Percentiles rank a stretch among this genome's conserved stretches.
Evolutionary conservation across 1,139 yeast genomes (phyloP).

Genomic region (Spathaspora jeffriesii): DNA sequence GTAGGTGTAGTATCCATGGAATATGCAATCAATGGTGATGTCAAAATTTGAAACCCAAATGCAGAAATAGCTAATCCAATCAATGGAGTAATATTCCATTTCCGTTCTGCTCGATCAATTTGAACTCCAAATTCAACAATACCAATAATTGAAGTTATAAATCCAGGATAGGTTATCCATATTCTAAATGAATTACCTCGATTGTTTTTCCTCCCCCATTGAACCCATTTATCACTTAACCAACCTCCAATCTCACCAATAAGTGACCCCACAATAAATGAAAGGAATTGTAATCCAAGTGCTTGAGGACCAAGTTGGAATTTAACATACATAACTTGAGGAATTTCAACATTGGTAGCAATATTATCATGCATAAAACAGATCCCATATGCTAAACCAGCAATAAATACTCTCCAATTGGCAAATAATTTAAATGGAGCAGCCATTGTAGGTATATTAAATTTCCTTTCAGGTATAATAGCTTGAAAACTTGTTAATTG

Average conservation of each 20-base stretch:
- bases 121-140: constrained; percentile 17
- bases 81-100: constrained; percentile 18
- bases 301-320: constrained; percentile 19
- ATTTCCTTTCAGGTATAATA: constrained; percentile 8
- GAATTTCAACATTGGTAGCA: constrained; percentile 20
- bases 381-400: constrained; percentile 18
- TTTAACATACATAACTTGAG: constrained; percentile 16
- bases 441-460: constrained; percentile 11
- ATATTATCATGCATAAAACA: constrained; percentile 20
- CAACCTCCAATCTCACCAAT: constrained; percentile 22
- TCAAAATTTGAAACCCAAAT: constrained; percentile 19
- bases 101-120: constrained; percentile 11
- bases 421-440: constrained; percentile 14
- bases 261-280: constrained; percentile 18
- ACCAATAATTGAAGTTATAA: constrained; percentile 16
- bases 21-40: constrained; percentile 19
- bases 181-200: constrained; percentile 14
- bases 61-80: constrained; percentile 18
- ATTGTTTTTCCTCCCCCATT: constrained; percentile 9
- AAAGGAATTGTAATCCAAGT: constrained; percentile 19
- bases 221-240: constrained; percentile 18
- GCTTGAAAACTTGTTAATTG: constrained; percentile 8
- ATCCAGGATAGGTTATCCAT: constrained; percentile 20
- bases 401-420: constrained; percentile 12
- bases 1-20: constrained; percentile 16